Conservation (phyloP, 2,329 filamentous ascomycete species). For the Nigrograna mackinnonii region DNA sequence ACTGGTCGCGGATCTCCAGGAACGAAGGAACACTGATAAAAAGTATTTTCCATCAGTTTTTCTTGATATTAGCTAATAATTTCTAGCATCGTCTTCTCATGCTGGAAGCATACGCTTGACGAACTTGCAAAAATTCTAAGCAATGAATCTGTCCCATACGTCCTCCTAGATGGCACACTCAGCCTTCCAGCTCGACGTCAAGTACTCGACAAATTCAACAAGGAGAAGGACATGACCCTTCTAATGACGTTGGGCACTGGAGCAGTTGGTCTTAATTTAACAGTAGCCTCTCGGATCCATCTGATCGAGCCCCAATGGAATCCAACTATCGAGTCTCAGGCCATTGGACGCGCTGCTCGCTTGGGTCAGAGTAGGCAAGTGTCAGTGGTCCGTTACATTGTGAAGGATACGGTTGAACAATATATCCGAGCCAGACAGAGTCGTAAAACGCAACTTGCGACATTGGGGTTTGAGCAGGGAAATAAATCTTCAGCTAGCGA, state of each 20-base stretch:
- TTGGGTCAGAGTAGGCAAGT: slow-evolving; percentile 24
- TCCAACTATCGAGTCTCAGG: slow-evolving; percentile 30
- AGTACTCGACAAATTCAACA: slow-evolving; percentile 24
- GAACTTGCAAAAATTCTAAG: slow-evolving; percentile 22
- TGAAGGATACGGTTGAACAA: slow-evolving; percentile 26
- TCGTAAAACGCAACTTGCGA: too few relatives aligned
- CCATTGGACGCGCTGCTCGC: slow-evolving; percentile 21
- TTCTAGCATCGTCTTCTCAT: slow-evolving; percentile 42
- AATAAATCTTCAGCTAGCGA: too few relatives aligned
- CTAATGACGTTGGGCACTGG: slow-evolving; percentile 39
- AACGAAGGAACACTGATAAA: too few relatives aligned
- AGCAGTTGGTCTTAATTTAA: slow-evolving; percentile 29
- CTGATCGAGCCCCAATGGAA: slow-evolving; percentile 36
- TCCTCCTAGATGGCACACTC: slow-evolving; percentile 30
- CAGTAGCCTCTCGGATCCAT: slow-evolving; percentile 18
- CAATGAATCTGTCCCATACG: slow-evolving; percentile 20
- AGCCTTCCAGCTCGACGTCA: slow-evolving; percentile 15
- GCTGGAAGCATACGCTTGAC: slow-evolving; percentile 35
- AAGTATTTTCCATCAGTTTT: too few relatives aligned
- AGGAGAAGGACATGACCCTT: slow-evolving; percentile 19
- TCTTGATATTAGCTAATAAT: too few relatives aligned
- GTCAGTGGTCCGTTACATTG: slow-evolving; percentile 21
- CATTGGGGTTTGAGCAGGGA: too few relatives aligned
- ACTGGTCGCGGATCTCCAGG: too few relatives aligned
- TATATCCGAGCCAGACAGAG: too few relatives aligned